Conservation (phyloP, 805 yeast genomes). For the Kodamaea kaohsiungensis region DNA sequence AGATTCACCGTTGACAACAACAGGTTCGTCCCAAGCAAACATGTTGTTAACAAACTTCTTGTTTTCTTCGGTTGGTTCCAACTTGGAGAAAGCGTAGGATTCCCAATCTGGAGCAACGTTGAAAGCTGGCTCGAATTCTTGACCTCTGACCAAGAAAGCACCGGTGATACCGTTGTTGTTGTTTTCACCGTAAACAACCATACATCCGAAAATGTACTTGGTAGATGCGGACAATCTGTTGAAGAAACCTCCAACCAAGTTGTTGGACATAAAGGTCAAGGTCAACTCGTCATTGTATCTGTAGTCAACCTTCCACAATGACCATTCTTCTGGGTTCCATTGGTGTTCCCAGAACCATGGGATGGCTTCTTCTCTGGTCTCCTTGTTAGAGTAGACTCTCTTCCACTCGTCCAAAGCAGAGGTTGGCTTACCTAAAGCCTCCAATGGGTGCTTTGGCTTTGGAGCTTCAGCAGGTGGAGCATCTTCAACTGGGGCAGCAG, state of each 20-base stretch:
- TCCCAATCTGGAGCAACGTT: slow-evolving; percentile 99
- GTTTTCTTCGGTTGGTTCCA: slow-evolving; percentile 79
- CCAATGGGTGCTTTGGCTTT: slow-evolving; percentile 85
- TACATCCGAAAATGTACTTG: slow-evolving; percentile 90
- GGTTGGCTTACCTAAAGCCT: slow-evolving; percentile 70
- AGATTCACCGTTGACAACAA: slow-evolving; percentile 71
- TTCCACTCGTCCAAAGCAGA: slow-evolving; percentile 89
- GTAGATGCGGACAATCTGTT: slow-evolving; percentile 89
- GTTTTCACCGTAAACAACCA: slow-evolving; percentile 98
- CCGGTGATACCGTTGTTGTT: slow-evolving; percentile 97
- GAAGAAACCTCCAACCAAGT: slow-evolving; percentile 97
- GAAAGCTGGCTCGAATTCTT: slow-evolving; percentile 87
- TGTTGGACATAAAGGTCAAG: slow-evolving; percentile 96
- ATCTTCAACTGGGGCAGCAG: slow-evolving; percentile 29
- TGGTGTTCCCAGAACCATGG: slow-evolving; percentile 97
- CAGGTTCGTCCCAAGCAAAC: slow-evolving; percentile 99
- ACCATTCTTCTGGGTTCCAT: slow-evolving; percentile 91
- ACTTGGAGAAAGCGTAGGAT: slow-evolving; percentile 79
- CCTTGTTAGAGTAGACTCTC: slow-evolving; percentile 95
- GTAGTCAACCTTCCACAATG: slow-evolving; percentile 92
- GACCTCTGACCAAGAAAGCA: slow-evolving; percentile 94
- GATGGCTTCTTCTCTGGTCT: slow-evolving; percentile 88
- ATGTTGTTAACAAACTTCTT: slow-evolving; percentile 81
- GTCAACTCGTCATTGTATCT: slow-evolving; percentile 98
- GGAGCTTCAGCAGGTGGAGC: slow-evolving; percentile 38